A percentile compares a stretch with the other conserved stretches of the same genome.
Conservation (phyloP, 75 land plant species). For the Selaginella moellendorffii region DNA sequence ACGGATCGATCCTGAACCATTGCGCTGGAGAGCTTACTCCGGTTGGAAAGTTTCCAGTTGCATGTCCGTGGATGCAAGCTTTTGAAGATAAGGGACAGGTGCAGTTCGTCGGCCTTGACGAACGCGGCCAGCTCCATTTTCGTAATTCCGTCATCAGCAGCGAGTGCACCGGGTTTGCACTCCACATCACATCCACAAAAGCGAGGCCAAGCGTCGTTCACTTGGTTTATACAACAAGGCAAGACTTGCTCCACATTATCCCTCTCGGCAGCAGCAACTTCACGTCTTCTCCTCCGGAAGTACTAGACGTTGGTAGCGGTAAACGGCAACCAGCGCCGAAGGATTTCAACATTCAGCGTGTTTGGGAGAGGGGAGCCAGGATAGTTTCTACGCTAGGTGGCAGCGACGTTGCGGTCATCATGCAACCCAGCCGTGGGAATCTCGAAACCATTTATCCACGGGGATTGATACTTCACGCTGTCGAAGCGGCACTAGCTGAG, state of each 20-base stretch:
- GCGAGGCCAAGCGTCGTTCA: constrained; percentile 23
- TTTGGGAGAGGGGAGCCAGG: constrained; percentile 93
- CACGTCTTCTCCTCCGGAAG: neutral
- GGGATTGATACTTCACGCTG: constrained; percentile 64
- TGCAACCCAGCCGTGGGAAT: constrained; percentile 82
- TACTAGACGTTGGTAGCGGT: neutral
- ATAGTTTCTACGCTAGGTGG: constrained; percentile 70
- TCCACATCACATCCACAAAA: constrained; percentile 36
- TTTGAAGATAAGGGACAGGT: constrained; percentile 12
- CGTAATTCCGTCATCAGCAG: constrained; percentile 34
- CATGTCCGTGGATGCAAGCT: constrained; percentile 80
- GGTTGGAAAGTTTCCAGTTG: constrained; percentile 35
- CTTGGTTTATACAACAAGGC: constrained; percentile 60
- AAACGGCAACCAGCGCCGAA: constrained; percentile 9
- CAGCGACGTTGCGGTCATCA: constrained; percentile 66
- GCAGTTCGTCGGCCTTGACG: constrained; percentile 53
- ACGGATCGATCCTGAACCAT: constrained; percentile 42
- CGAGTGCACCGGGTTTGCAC: constrained; percentile 62
- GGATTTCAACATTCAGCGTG: constrained; percentile 22
- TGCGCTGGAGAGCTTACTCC: constrained; percentile 10
- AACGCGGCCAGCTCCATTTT: constrained; percentile 45
- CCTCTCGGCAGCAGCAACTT: constrained; percentile 22
- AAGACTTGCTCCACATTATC: constrained; percentile 59
- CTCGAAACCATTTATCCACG: constrained; percentile 91
- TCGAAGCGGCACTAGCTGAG: constrained; percentile 53